Evolutionary conservation across 2,329 filamentous ascomycete genomes (phyloP).

Genomic region (Colletotrichum sp.): DNA sequence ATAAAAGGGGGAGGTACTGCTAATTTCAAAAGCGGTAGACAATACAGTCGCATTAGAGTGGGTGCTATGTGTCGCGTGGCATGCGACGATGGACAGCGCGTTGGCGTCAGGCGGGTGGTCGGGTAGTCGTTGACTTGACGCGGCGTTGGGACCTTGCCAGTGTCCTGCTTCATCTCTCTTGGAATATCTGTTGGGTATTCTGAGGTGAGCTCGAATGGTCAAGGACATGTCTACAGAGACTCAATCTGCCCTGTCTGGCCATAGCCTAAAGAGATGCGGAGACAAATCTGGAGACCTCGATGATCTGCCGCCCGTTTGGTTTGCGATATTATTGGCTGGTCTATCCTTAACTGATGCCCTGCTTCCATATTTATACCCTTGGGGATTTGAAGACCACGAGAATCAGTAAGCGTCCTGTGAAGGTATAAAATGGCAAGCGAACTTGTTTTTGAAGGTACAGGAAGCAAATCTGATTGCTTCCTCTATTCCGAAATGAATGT

Average conservation of each 20-base stretch:
- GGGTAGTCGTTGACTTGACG: rapidly evolving
- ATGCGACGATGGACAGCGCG: background rate
- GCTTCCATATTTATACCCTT: background rate
- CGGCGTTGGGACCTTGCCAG: rapidly evolving
- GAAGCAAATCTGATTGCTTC: no score
- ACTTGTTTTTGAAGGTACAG: rapidly evolving
- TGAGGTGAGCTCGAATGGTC: background rate
- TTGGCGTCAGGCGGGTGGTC: background rate
- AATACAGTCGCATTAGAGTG: background rate
- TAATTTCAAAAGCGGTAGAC: background rate
- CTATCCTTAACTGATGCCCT: background rate
- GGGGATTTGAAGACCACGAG: background rate
- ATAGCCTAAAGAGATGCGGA: background rate
- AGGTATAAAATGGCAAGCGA: background rate
- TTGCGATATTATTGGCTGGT: background rate
- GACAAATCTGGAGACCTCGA: background rate
- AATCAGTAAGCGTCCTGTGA: background rate
- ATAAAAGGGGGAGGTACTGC: background rate
- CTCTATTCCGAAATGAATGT: no score
- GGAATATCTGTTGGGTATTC: background rate
- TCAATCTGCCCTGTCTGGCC: no score
- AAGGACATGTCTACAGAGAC: background rate
- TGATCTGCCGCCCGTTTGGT: background rate
- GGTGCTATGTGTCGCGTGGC: no score
- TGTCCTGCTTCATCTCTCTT: background rate